These are phyloP conservation scores for Globisporangium irregulare DNA, from an alignment of 352 stramenopile genomes.

Conservation along the genomic window DNA sequence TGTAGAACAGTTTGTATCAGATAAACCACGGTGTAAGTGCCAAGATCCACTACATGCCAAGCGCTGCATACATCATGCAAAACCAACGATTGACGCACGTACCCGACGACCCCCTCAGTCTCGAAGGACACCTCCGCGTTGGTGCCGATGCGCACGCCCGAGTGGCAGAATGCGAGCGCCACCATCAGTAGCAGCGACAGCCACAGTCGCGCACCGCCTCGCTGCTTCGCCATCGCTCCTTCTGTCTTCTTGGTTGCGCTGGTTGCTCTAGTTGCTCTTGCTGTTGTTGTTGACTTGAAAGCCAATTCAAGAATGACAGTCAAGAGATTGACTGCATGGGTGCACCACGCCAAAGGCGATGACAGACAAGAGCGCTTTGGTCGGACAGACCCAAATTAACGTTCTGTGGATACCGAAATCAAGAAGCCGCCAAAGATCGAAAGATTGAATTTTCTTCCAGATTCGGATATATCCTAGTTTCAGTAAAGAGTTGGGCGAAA, in stretches of 20 bases:
- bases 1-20: constrained; percentile 21
- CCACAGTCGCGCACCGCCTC: constrained; percentile 17
- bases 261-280: neutral
- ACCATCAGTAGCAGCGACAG: constrained; percentile 40
- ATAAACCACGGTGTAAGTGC: constrained; percentile 20
- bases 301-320: constrained; percentile 15
- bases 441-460: neutral
- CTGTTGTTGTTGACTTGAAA: neutral
- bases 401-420: neutral
- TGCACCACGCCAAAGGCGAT: neutral
- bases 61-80: neutral
- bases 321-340: neutral
- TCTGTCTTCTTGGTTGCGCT: neutral
- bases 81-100: constrained; percentile 16
- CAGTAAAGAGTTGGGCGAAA: neutral
- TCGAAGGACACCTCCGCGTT: constrained; percentile 36
- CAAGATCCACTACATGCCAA: neutral
- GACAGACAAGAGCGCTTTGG: neutral
- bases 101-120: constrained; percentile 41
- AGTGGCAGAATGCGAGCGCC: constrained; percentile 30
- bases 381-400: neutral
- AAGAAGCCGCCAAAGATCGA: neutral
- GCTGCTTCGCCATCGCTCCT: constrained; percentile 10
- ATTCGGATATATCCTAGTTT: neutral
- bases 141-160: constrained; percentile 18